Conservation (phyloP, 2,329 filamentous ascomycete species). For the Anisogramma anomala region DNA sequence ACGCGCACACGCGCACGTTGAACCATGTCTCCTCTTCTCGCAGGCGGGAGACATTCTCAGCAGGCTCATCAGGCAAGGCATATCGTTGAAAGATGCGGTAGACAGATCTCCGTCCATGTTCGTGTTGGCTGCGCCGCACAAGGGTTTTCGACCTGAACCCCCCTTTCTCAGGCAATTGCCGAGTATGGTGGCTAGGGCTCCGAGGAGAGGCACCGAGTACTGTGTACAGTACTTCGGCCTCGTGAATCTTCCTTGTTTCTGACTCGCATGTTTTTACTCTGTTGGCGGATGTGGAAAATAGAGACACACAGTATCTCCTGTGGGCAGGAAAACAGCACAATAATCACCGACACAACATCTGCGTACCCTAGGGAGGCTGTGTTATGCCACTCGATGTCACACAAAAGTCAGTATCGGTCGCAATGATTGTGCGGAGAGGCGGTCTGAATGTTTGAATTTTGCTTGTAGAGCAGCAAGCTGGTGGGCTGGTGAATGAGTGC, state of each 20-base stretch:
- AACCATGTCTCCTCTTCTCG: slow-evolving; percentile 28
- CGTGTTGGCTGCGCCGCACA: background rate
- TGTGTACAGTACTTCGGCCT: slow-evolving; percentile 4
- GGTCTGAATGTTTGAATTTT: background rate
- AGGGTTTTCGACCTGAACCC: slow-evolving; percentile 8
- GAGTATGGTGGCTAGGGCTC: slow-evolving; percentile 4
- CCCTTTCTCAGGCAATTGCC: slow-evolving; percentile 12
- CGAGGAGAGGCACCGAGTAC: no score
- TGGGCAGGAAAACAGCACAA: no score
- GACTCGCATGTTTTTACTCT: slow-evolving; percentile 14
- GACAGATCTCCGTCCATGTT: slow-evolving; percentile 12
- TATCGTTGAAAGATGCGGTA: slow-evolving; percentile 24
- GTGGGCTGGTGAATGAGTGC: background rate
- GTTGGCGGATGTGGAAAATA: background rate
- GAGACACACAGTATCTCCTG: no score
- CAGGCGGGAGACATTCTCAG: slow-evolving; percentile 14
- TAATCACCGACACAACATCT: no score
- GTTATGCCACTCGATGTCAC: no score
- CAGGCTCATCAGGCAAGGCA: slow-evolving; percentile 19
- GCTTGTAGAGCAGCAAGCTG: no score
- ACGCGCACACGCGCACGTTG: slow-evolving; percentile 21
- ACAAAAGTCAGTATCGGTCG: background rate
- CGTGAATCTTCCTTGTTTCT: slow-evolving; percentile 16
- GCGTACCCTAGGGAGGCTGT: no score
- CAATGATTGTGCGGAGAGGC: background rate